Evolutionary conservation across 1,139 yeast species (phyloP).

Genomic region (Yamadazyma spencermartinsiae): DNA sequence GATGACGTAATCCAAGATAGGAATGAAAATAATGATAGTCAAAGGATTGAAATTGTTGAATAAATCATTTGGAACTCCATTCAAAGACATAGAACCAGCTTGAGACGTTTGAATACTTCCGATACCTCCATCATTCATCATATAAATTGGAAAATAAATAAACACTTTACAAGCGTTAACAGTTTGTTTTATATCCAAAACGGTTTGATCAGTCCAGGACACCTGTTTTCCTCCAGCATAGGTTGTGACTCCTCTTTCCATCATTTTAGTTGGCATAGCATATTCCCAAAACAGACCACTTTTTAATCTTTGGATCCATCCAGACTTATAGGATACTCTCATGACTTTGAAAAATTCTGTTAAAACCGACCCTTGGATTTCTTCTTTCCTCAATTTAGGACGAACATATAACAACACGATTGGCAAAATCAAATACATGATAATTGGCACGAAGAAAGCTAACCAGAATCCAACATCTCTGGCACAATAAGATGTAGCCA

Average conservation of each 20-base stretch:
- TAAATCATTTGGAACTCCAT: slow-evolving; percentile 73
- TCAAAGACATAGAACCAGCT: slow-evolving; percentile 64
- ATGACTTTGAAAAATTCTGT: slow-evolving; percentile 43
- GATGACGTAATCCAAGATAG: slow-evolving; percentile 55
- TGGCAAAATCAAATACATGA: slow-evolving; percentile 51
- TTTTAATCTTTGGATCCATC: slow-evolving; percentile 39
- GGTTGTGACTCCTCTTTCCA: slow-evolving; percentile 36
- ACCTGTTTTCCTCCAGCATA: slow-evolving; percentile 29
- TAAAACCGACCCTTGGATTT: slow-evolving; percentile 51
- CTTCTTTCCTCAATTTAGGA: slow-evolving; percentile 36
- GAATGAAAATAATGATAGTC: slow-evolving; percentile 63
- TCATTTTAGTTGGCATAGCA: slow-evolving; percentile 53
- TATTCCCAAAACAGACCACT: slow-evolving; percentile 51
- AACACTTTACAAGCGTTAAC: slow-evolving; percentile 62
- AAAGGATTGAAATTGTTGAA: slow-evolving; percentile 69
- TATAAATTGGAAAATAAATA: slow-evolving; percentile 61
- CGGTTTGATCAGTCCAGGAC: slow-evolving; percentile 57
- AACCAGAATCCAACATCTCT: slow-evolving; percentile 75
- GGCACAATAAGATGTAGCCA: slow-evolving; percentile 76
- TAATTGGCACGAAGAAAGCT: slow-evolving; percentile 62
- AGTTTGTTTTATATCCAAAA: slow-evolving; percentile 60
- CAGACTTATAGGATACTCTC: slow-evolving; percentile 37
- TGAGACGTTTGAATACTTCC: slow-evolving; percentile 64
- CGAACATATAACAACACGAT: slow-evolving; percentile 40
- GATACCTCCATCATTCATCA: slow-evolving; percentile 66